Percentiles rank a stretch among this genome's conserved stretches.
These are phyloP conservation scores for Athelia sp. DNA, from an alignment of 1,284 basidiomycete species.

Conservation along the genomic window DNA sequence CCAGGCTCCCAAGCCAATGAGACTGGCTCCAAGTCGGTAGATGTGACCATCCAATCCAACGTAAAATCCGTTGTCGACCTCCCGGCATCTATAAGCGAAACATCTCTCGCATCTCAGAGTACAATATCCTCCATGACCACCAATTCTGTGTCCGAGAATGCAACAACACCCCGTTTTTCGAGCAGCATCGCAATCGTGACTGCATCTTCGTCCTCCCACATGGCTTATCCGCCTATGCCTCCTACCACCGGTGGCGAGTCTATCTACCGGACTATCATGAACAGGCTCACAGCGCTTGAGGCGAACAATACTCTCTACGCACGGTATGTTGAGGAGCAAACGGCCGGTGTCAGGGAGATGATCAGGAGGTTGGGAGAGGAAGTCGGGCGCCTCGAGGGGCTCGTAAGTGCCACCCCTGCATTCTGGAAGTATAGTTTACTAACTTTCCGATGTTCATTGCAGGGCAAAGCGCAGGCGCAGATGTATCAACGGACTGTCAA, in stretches of 20 bases:
- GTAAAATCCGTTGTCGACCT: too few relatives aligned
- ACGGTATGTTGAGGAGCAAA: slow-evolving; percentile 90
- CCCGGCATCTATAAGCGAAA: slow-evolving; percentile 1
- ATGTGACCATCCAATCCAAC: too few relatives aligned
- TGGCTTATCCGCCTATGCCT: slow-evolving; percentile 16
- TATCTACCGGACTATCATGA: slow-evolving; percentile 96
- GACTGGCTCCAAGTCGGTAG: too few relatives aligned
- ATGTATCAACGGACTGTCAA: slow-evolving; percentile 59
- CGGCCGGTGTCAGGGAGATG: slow-evolving; percentile 70
- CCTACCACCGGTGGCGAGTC: slow-evolving; percentile 72
- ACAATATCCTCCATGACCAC: slow-evolving; percentile 4
- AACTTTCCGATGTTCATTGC: slow-evolving; percentile 6
- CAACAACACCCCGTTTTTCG: too few relatives aligned
- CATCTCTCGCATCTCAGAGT: slow-evolving; percentile 5
- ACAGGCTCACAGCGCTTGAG: slow-evolving; percentile 83
- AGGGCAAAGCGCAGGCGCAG: slow-evolving; percentile 66
- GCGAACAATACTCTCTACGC: slow-evolving; percentile 84
- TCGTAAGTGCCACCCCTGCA: slow-evolving; percentile 44
- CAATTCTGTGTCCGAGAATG: too few relatives aligned
- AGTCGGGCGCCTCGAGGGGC: slow-evolving; percentile 70
- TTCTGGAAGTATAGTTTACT: background rate
- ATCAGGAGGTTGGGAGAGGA: slow-evolving; percentile 80
- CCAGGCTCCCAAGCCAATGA: too few relatives aligned
- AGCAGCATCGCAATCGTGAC: too few relatives aligned
- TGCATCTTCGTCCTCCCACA: background rate